phyloP scores from a whole-genome alignment of 306 rosid species.

The Cucumis melo region DNA sequence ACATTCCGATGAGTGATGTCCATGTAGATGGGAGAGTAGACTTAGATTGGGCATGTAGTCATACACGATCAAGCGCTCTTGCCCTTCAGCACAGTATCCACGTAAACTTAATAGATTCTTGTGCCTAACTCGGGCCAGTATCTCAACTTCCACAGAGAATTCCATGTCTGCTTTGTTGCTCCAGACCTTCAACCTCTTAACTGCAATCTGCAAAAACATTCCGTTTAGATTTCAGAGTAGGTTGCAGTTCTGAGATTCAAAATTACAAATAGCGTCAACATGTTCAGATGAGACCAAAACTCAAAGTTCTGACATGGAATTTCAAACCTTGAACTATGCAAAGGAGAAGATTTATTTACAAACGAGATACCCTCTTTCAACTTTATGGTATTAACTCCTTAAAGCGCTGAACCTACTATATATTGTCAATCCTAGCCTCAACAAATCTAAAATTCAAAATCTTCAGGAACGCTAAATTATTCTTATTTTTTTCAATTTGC shows the following conservation, averaged over 20 bases:
- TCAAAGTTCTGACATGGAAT: neutral
- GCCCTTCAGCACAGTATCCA: conserved; percentile 97
- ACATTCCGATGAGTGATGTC: conserved; percentile 82
- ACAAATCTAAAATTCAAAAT: neutral
- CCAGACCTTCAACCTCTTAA: conserved; percentile 91
- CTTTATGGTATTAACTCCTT: neutral
- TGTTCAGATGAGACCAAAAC: neutral
- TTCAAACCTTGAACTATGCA: neutral
- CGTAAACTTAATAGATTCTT: conserved; percentile 89
- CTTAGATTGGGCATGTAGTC: conserved; percentile 94
- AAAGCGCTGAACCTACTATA: neutral
- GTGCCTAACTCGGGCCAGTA: conserved; percentile 88
- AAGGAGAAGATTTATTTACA: neutral
- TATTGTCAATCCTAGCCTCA: neutral
- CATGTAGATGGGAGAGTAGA: conserved; percentile 88
- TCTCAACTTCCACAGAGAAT: conserved; percentile 90
- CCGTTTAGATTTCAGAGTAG: conserved; percentile 16
- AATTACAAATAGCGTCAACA: neutral
- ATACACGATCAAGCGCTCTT: conserved; percentile 82
- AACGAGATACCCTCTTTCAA: neutral
- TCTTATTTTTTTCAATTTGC: too few relatives aligned
- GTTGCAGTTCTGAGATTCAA: neutral
- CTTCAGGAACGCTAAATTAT: neutral
- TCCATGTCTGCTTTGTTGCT: conserved; percentile 92
- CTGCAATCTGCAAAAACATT: conserved; percentile 56